Base-by-base conservation (phyloP, 2,329 filamentous ascomycete genomes). In the Biscogniauxia mediterranea region DNA sequence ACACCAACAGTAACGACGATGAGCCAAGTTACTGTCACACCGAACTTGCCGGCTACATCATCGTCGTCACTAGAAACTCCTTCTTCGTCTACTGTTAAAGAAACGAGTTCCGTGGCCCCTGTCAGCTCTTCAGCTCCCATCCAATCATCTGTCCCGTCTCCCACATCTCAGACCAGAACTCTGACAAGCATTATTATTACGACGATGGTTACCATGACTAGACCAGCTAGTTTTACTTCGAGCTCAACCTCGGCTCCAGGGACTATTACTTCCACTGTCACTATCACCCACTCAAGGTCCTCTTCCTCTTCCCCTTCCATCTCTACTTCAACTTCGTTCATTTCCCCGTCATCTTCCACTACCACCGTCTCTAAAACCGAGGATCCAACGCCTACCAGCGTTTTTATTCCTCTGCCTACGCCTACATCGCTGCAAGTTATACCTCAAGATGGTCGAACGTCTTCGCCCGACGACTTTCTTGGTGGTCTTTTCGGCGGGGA, bases 121-220 rank as follows among this genome's bases (percentile, higher is more conserved):
- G 38, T 46, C 28, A 32, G 28, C 28, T 32, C 38, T n/a, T 46
- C 38, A n/a, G 38, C 38, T n/a, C 38, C 38, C 17, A 11, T 46
- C 3, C 38, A 46, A 46, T n/a, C 38, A n/a, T n/a, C 38, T 46
- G 2, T 11, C 17, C 11, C 38, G 3, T 17, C 38, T 11, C 17
- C 38, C 17, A n/a, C 38, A 17, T 46, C 17, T 46, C 7, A 46
- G 38, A 2, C 38, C 17, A 46, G 38, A 26, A 66, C 65, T 13
- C 32, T 65, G 20, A 64, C 63, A 25, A 20, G 62, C 42, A 61
- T 53, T 49, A 42, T 59, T 5, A 61, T 64, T 4, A 68, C 63
- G 11, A 69, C 67, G 5, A 64, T 69, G 19, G 63, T 58, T 52
- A 69, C 67, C 2, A 38, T 59, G 20, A 69, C 66, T 38, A 64